Evolutionary conservation across 2,329 filamentous ascomycete species (phyloP).

Genomic region (Pseudohalonectria lignicola): DNA sequence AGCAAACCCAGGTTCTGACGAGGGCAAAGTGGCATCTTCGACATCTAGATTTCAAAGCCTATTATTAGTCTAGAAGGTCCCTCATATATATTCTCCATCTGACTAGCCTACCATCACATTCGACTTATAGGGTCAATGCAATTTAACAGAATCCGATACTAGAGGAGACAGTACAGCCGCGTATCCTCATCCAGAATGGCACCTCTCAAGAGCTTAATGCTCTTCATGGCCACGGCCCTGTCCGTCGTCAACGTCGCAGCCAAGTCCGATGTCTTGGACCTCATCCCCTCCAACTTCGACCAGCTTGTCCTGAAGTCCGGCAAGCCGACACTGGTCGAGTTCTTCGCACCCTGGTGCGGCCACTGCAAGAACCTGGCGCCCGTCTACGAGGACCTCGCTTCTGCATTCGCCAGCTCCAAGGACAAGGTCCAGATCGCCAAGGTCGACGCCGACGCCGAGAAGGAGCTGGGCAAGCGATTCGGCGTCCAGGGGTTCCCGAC

Average conservation of each 20-base stretch:
- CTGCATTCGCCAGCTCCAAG: conserved; percentile 58
- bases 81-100: too few species aligned
- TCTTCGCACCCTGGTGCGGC: conserved; percentile 97
- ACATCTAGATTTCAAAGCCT: too few species aligned
- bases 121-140: too few species aligned
- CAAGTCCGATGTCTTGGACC: conserved; percentile 78
- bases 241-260: conserved; percentile 44
- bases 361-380: conserved; percentile 98
- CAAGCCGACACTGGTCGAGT: conserved; percentile 93
- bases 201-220: conserved; percentile 39
- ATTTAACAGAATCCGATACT: too few species aligned
- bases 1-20: too few species aligned
- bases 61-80: too few species aligned
- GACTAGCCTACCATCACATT: too few species aligned
- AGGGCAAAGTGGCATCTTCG: conserved; percentile 3
- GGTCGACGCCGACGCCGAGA: conserved; percentile 89
- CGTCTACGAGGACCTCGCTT: conserved; percentile 82
- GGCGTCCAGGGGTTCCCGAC: conserved; percentile 93
- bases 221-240: conserved; percentile 41
- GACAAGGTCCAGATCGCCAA: conserved; percentile 80
- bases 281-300: conserved; percentile 88
- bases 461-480: conserved; percentile 72
- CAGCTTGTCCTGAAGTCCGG: conserved; percentile 77
- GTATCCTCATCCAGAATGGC: too few species aligned
- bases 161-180: too few species aligned